Evolutionary conservation across 257 asterid species (phyloP), one percentile per base, ranked within the genome.

Genomic region (Petunia axillaris): DNA sequence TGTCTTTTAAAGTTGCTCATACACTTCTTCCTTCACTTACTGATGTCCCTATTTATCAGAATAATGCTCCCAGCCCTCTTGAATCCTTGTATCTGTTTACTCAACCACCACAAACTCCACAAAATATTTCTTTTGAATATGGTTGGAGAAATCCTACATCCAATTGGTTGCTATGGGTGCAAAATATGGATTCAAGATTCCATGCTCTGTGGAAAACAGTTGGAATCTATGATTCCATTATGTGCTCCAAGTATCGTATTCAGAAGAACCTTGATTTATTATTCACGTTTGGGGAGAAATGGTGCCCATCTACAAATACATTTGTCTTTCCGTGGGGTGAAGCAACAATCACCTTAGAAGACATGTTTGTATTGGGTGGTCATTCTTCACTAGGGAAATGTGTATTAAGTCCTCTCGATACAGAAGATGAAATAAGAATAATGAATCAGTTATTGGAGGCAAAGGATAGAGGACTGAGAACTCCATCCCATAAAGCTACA

Each of bases 321-420:
- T 70, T 71, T 9, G 41, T 80, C 16, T 80, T 80, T 41, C 79
- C 75, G 1, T 80, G 79, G 80, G 84, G 84, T 6, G 80, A 81
- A 81, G 66, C 84, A 25, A 81, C 80, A 2, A 64, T 81, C 66
- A 81, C 80, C 39, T 58, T 74, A 39, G 83, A 81, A 39, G 79
- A 81, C 14, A 37, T 81, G 53, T 48, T 74, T 13, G 58, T 40
- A 41, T 68, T 81, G 48, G 82, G 82, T 4, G 75, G 82, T 25
- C 67, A 38, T 54, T 80, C 82, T 1, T 68, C 67, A 53, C 58
- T 80, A 35, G 82, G 82, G 0, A 44, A 43, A 11, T 80, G 78
- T 9, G 55, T 53, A 54, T 25, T 41, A 37, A 66, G 58, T 1
- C 43, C 82, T 3, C 43, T 58, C 1, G 57, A 35, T 2, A 59